phyloP scores from a whole-genome alignment of 2,329 filamentous ascomycete genomes.

The Fusarium setosum region DNA sequence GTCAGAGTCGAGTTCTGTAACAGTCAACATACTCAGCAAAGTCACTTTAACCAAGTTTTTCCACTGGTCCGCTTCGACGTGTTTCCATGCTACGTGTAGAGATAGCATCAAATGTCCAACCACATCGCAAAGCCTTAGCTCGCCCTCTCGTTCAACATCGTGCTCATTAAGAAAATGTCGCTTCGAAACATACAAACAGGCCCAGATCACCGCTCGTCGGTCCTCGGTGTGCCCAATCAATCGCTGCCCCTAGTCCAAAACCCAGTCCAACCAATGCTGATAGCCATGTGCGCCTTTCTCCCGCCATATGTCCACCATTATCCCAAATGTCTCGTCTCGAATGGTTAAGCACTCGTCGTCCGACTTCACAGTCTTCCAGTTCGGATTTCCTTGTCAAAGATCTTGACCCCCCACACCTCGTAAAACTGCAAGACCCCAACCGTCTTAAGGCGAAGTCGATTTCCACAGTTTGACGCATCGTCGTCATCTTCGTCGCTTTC shows the following conservation, averaged over 20 bases:
- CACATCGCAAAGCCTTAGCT: neutral
- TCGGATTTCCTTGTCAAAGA: constrained; percentile 69
- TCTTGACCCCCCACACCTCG: constrained; percentile 60
- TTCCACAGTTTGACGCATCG: constrained; percentile 44
- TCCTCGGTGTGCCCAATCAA: constrained; percentile 1
- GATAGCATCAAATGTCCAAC: neutral
- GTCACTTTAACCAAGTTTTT: too few relatives aligned
- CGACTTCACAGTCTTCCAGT: constrained; percentile 44
- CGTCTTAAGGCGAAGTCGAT: constrained; percentile 50
- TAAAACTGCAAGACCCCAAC: constrained; percentile 52
- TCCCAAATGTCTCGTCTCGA: constrained; percentile 11
- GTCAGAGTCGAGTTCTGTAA: too few relatives aligned
- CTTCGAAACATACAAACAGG: constrained; percentile 5
- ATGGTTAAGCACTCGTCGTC: neutral
- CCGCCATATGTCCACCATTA: neutral
- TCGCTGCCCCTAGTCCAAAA: constrained; percentile 13
- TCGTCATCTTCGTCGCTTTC: constrained; percentile 49
- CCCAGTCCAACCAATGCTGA: constrained; percentile 1
- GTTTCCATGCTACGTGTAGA: too few relatives aligned
- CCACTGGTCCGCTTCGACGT: too few relatives aligned
- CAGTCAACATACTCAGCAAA: too few relatives aligned
- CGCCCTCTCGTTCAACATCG: neutral
- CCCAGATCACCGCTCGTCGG: neutral
- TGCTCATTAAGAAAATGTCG: constrained; percentile 7
- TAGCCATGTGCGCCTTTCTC: constrained; percentile 17